Percentiles rank a stretch among this genome's conserved stretches.
Evolutionary conservation across 495 filamentous ascomycete species (phyloP).

Genomic region (Aspergillus asperescens): DNA sequence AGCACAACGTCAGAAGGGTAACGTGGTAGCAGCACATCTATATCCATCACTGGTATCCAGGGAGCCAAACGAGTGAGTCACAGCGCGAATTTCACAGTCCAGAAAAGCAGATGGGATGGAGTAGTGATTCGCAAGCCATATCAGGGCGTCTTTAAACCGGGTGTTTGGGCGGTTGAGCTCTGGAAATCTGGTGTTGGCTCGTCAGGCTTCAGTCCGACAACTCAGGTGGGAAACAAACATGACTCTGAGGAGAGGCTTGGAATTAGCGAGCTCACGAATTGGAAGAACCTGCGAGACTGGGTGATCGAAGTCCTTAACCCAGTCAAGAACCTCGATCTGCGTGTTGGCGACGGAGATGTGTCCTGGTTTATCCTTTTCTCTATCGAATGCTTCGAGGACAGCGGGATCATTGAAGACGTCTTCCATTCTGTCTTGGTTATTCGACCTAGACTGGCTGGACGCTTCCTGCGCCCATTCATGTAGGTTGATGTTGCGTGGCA

Average conservation of each 20-base stretch:
- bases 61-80: conserved; percentile 1
- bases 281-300: not conserved
- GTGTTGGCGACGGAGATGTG: not conserved
- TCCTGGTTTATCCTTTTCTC: too few relatives aligned
- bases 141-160: too few relatives aligned
- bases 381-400: not conserved
- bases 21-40: not conserved
- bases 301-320: not conserved
- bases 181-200: not conserved
- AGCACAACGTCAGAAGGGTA: too few relatives aligned
- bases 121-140: not conserved
- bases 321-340: not conserved
- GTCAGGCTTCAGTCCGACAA: too few relatives aligned
- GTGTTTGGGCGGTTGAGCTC: too few relatives aligned
- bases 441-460: too few relatives aligned
- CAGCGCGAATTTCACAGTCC: not conserved
- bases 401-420: not conserved
- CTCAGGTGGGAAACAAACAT: not conserved
- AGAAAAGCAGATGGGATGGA: not conserved
- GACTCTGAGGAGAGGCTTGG: not conserved
- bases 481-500: too few relatives aligned
- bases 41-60: not conserved
- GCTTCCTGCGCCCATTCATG: too few relatives aligned
- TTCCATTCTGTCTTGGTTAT: too few relatives aligned
- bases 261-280: not conserved